Conservation (phyloP, 2,329 filamentous ascomycete genomes). For the Nothomitra cinnamomea region DNA sequence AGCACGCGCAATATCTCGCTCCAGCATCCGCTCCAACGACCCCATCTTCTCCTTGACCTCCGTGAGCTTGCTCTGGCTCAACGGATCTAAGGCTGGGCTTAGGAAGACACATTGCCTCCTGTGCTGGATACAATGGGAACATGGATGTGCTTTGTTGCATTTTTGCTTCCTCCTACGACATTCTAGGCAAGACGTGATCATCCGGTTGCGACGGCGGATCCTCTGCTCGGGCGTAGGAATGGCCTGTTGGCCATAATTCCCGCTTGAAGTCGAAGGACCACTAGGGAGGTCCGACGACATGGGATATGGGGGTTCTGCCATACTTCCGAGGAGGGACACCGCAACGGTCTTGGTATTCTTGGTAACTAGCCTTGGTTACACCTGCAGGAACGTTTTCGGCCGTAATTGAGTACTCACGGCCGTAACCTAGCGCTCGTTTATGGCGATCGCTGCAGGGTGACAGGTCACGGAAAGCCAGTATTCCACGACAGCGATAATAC, state of each 20-base stretch:
- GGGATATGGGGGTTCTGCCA: background rate
- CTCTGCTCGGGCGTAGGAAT: constrained; percentile 3
- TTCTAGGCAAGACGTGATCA: constrained; percentile 53
- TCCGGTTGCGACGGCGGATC: constrained; percentile 42
- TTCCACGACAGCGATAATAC: background rate
- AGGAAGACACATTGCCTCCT: constrained; percentile 43
- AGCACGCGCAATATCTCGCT: constrained; percentile 42
- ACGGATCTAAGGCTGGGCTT: constrained; percentile 49
- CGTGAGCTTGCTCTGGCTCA: constrained; percentile 50
- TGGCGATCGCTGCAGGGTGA: background rate
- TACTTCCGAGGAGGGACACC: background rate
- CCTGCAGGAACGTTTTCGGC: background rate
- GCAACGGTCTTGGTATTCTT: background rate
- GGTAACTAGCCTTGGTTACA: background rate
- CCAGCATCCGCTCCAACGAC: constrained; percentile 49
- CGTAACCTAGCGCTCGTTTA: background rate
- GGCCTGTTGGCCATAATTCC: background rate
- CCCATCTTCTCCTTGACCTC: constrained; percentile 70
- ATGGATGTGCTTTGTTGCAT: constrained; percentile 59
- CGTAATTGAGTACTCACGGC: constrained; percentile 1
- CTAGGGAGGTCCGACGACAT: background rate
- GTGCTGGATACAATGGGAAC: constrained; percentile 44
- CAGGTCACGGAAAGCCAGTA: background rate
- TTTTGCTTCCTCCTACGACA: constrained; percentile 62
- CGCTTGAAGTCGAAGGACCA: background rate